Base-by-base conservation (phyloP, 495 filamentous ascomycete genomes). In the Penicillium antarcticum region DNA sequence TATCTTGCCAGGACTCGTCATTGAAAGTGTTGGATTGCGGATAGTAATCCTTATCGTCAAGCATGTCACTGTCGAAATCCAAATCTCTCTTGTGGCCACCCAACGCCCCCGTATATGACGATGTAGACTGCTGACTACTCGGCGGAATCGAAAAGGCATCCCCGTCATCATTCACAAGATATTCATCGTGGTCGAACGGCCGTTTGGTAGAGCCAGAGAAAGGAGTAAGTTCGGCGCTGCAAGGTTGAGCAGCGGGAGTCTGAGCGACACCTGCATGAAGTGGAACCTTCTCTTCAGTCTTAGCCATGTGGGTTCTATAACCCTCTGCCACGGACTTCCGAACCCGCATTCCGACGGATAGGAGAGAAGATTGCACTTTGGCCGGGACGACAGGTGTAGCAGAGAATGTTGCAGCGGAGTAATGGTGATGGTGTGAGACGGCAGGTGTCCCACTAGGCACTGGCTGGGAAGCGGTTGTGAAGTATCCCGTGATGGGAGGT, bases 241-340 rank as follows among this genome's bases (percentile, higher is more conserved):
- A 35, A 41, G 42, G 29, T 16, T 63, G 49, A 42, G 53, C 45
- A 24, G 17, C 35, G 11, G 51, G 32, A 21, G 47, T 51, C 51
- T 57, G 51, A 33, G 57, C 55, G 13, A 36, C 53, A 59, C 48
- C 57, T 51, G 48, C 54, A 54, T 51, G 56, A 55, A 31, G 58
- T 51, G 51, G 33, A n/a, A 29, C 35, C 57, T 72, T 55, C 49
- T 67, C 52, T 50, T 63, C 16, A 43, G 62, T 45, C 59, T 66
- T 57, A 23, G 52, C 53, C 50, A 51, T 53, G 49, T 74, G 61
- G 11, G 88, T 92, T 72, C 92, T 95, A 74, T 96, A 95, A 45
- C 92, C 92, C 51, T 96, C 91, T 0, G 89, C 87, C 3, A 97
- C 84, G 9, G 87, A 85, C 69, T 97, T 96, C 52, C 92, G 86